A percentile compares a stretch with the other conserved stretches of the same genome.
Conservation (phyloP, 148 eudicot species). For the Arctostaphylos glauca region DNA sequence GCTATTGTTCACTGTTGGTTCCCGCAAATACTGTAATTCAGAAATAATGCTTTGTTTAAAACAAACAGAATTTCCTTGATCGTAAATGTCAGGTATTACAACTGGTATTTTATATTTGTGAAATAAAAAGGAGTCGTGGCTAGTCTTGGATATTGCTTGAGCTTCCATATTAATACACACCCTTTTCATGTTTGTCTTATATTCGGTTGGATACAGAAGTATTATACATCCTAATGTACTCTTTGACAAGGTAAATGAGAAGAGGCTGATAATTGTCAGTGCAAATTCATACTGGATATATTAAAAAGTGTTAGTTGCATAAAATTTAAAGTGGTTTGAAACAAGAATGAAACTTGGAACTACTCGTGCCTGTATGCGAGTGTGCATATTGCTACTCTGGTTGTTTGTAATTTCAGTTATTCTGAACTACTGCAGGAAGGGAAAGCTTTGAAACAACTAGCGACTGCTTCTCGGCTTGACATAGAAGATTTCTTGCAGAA, state of each 20-base stretch:
- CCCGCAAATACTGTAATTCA: background rate
- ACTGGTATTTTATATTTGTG: background rate
- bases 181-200: background rate
- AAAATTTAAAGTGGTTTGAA: background rate
- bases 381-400: background rate
- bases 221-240: background rate
- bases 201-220: background rate
- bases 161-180: no score
- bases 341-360: background rate
- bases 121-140: background rate
- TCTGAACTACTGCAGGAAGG: conserved; percentile 60
- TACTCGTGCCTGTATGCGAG: background rate
- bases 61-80: background rate
- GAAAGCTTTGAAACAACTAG: conserved; percentile 85
- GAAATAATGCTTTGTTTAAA: background rate
- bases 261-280: background rate
- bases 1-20: background rate
- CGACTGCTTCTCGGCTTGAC: conserved; percentile 96
- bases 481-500: conserved; percentile 98
- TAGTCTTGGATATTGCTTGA: background rate
- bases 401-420: background rate
- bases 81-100: no score
- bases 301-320: background rate
- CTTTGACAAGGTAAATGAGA: background rate
- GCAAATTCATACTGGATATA: background rate